Base-by-base conservation (phyloP, 192 early-diverging fungal species). In the Haplosporangium gracile region DNA sequence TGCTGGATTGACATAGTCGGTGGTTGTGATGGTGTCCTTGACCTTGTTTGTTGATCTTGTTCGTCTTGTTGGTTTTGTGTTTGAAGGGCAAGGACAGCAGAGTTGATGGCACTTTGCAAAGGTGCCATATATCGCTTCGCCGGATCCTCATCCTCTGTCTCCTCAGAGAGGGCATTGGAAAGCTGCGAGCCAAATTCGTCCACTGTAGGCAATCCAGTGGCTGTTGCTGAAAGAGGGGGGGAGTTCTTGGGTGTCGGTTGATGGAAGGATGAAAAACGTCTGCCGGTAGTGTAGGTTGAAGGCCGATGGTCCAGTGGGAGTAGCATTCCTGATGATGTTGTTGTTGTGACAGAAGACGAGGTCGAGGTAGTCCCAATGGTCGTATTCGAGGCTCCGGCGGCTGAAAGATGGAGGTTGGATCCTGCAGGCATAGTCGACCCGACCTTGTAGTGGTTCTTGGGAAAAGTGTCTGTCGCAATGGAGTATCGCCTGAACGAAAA, bases 221-320 rank as follows among this genome's bases (percentile, higher is more conserved):
- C 77, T 11, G 82, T 81, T 3, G 87, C 78, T 72, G 82, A 76
- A 7, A 83, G 87, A 26, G 82, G 82, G 22, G 87, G 82, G 7
- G 87, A 88, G 68, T 86, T 86, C 47, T 86, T 86, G 38, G 84
- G 84, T 26, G 84, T 86, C 65, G 84, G 84, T 71, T 86, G 84
- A 40, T 86, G 84, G 22, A 81, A 86, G 20, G 84, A 86, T 45
- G 84, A 86, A 20, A 81, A 86, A 24, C 84, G 84, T 45, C 84
- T 60, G 70, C 71, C 84, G 0, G 75, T 77, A 38, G 72, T 77
- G 53, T 86, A 86, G 0, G 45, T 55, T 34, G 79, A 49, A 5
- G 72, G 43, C 57, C 77, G 73, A 10, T 68, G 72, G 55, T 85
- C 82, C 4, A 79, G 38, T n/a, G 84, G 79, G 10, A 86, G 55